A percentile compares a stretch with the other conserved stretches of the same genome.
phyloP scores from a whole-genome alignment of 164 flowering plant species.

The Euptelea pleiosperma region DNA sequence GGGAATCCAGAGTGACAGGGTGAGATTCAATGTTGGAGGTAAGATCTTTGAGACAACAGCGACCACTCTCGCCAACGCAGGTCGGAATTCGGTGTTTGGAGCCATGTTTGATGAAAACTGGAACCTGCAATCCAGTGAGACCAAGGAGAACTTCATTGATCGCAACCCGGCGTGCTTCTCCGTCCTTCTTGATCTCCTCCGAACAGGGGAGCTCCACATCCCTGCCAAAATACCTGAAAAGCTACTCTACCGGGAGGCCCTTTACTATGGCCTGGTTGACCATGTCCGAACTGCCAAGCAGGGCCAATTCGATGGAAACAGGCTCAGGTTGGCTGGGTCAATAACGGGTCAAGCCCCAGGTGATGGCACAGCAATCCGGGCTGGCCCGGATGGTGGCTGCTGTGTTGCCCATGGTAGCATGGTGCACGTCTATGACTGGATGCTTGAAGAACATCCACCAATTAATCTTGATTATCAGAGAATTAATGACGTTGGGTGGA shows the following conservation, averaged over 20 bases:
- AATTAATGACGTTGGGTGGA: conserved; percentile 74
- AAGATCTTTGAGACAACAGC: conserved; percentile 73
- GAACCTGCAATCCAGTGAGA: conserved; percentile 31
- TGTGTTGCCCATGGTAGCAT: conserved; percentile 82
- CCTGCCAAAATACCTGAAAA: conserved; percentile 57
- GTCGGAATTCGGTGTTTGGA: conserved; percentile 69
- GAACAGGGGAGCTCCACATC: conserved; percentile 66
- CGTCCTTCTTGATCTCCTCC: conserved; percentile 75
- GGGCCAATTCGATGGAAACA: conserved; percentile 82
- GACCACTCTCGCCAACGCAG: conserved; percentile 84
- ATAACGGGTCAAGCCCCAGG: conserved; percentile 72
- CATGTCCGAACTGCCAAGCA: conserved; percentile 71
- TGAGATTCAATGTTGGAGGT: conserved; percentile 83
- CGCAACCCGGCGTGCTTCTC: conserved; percentile 79
- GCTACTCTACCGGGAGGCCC: conserved; percentile 63
- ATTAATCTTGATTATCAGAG: conserved; percentile 70
- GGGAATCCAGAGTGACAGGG: conserved; percentile 55
- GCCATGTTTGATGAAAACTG: conserved; percentile 76
- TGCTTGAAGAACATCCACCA: conserved; percentile 69
- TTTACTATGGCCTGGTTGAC: conserved; percentile 67
- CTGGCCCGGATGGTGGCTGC: conserved; percentile 84
- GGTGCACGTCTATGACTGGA: conserved; percentile 89
- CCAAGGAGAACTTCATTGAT: conserved; percentile 58
- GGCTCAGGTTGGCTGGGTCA: conserved; percentile 41
- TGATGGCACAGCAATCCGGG: conserved; percentile 82